Conservation (phyloP, 148 eudicot species). For the Vaccinium corymbosum region DNA sequence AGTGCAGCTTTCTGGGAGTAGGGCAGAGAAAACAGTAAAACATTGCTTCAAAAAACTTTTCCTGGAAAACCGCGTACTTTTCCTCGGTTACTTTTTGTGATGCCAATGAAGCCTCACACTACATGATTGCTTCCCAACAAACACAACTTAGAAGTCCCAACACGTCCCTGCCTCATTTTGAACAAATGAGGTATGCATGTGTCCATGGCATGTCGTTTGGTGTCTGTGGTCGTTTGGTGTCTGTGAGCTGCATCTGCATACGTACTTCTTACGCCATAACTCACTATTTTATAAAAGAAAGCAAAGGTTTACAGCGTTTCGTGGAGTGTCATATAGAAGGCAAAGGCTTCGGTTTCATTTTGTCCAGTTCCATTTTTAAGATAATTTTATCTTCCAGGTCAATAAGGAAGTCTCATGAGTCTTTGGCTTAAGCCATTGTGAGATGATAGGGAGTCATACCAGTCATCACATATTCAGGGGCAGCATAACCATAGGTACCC, state of each 20-base stretch:
- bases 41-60: too few relatives aligned
- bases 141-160: too few relatives aligned
- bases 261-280: not conserved
- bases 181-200: not conserved
- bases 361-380: not conserved
- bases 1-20: too few relatives aligned
- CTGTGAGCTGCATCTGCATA: not conserved
- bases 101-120: too few relatives aligned
- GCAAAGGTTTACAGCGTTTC: not conserved
- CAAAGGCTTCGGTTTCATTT: not conserved
- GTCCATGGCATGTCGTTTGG: not conserved
- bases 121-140: too few relatives aligned
- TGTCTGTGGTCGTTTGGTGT: not conserved
- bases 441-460: constrained; percentile 48
- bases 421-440: not conserved
- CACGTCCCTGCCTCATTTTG: too few relatives aligned
- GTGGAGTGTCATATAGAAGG: not conserved
- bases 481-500: constrained; percentile 99
- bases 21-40: too few relatives aligned
- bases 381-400: not conserved
- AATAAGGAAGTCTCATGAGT: not conserved
- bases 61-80: too few relatives aligned
- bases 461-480: constrained; percentile 96
- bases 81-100: too few relatives aligned
- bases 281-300: not conserved